phyloP scores from a whole-genome alignment of 805 yeast species.

The Yamadazyma laniorum region DNA sequence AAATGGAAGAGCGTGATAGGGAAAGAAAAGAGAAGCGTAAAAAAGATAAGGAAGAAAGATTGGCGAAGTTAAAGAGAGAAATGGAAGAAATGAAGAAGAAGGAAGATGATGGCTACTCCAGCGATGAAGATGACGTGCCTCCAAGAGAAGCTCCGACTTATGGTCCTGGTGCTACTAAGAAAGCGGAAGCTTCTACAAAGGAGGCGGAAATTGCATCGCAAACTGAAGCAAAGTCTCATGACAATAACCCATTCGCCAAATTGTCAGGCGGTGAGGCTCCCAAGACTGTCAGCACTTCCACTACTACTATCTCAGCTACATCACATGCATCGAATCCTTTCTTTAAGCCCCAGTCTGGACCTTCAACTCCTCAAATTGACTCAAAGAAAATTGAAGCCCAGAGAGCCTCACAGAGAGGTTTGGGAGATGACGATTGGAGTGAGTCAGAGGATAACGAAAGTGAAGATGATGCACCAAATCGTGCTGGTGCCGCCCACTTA shows the following conservation, averaged over 20 bases:
- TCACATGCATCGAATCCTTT: constrained; percentile 46
- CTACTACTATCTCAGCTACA: constrained; percentile 1
- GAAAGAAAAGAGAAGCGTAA: constrained; percentile 50
- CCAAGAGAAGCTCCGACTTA: constrained; percentile 18
- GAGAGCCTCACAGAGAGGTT: constrained; percentile 68
- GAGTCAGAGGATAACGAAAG: constrained; percentile 39
- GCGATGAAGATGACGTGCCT: constrained; percentile 13
- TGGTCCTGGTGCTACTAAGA: constrained; percentile 15
- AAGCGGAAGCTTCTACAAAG: constrained; percentile 1
- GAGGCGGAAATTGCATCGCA: no score
- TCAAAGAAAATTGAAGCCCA: constrained; percentile 63
- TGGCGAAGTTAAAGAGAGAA: constrained; percentile 57
- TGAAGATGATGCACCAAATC: constrained; percentile 48
- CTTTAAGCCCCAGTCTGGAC: constrained; percentile 44
- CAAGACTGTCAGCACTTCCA: constrained; percentile 8
- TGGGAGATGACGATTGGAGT: constrained; percentile 46
- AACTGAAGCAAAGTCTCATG: constrained; percentile 20
- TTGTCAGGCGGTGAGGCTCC: constrained; percentile 17
- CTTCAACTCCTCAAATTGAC: constrained; percentile 39
- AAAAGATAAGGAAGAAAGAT: constrained; percentile 57
- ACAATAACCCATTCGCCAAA: constrained; percentile 53
- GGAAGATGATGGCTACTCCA: constrained; percentile 24
- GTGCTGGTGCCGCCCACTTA: constrained; percentile 55
- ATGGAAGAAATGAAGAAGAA: constrained; percentile 51
- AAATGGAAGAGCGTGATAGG: constrained; percentile 42